phyloP scores from a whole-genome alignment of 2,329 filamentous ascomycete genomes.

The Pestalotiopsis sp. region DNA sequence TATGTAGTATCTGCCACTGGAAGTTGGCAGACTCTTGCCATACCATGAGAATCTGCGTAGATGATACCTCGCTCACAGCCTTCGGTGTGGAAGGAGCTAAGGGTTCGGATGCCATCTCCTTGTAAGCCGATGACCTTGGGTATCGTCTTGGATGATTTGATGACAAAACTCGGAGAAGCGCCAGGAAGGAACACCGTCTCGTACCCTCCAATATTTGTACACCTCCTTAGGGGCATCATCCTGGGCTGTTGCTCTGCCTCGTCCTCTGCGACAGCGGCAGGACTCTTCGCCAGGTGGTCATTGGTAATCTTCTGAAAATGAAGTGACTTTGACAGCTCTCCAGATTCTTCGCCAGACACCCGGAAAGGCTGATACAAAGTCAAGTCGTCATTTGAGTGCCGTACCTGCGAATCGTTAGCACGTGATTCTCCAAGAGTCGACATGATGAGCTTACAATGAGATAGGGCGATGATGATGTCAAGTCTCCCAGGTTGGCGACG shows the following conservation, averaged over 20 bases:
- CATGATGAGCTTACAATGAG: constrained; percentile 64
- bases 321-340: constrained; percentile 56
- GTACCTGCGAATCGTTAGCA: constrained; percentile 51
- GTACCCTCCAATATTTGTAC: constrained; percentile 72
- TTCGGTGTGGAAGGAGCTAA: constrained; percentile 76
- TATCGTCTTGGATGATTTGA: constrained; percentile 76
- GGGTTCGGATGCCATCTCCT: constrained; percentile 65
- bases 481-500: constrained; percentile 82
- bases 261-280: constrained; percentile 50
- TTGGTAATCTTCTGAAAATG: constrained; percentile 78
- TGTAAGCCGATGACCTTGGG: constrained; percentile 76
- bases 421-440: no score
- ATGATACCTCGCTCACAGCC: constrained; percentile 82
- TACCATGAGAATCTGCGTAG: constrained; percentile 72
- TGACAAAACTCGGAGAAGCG: constrained; percentile 73
- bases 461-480: constrained; percentile 69
- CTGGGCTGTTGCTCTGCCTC: constrained; percentile 46
- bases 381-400: constrained; percentile 78
- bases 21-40: constrained; percentile 72
- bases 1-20: constrained; percentile 63
- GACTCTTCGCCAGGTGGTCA: constrained; percentile 61
- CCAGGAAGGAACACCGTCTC: constrained; percentile 83
- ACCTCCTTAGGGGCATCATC: constrained; percentile 55
- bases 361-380: constrained; percentile 83
- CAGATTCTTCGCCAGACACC: constrained; percentile 35